Conservation (phyloP, 371 early-diverging fungal species). For the Actinomortierella ambigua region DNA sequence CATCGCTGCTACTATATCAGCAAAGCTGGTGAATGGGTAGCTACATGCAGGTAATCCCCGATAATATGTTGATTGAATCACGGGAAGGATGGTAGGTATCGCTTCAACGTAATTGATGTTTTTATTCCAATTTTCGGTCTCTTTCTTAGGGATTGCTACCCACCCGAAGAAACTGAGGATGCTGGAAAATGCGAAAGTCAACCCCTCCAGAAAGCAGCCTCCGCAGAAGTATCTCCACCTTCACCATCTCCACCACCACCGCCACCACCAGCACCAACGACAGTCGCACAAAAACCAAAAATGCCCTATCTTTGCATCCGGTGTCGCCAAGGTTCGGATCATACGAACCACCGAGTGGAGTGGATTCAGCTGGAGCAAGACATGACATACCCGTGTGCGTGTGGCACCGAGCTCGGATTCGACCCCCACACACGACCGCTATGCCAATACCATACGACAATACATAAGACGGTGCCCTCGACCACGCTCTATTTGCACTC, state of each 20-base stretch:
- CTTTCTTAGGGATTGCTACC: conserved; percentile 23
- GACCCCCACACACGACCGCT: conserved; percentile 9
- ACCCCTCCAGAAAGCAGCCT: too few species aligned
- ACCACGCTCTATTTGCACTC: conserved; percentile 35
- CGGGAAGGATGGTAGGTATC: too few species aligned
- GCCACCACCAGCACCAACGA: background rate
- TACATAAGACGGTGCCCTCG: conserved; percentile 39
- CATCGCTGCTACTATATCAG: conserved; percentile 26
- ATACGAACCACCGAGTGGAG: conserved; percentile 13
- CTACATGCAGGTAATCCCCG: conserved; percentile 17
- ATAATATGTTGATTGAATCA: background rate
- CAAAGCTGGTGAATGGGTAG: conserved; percentile 31
- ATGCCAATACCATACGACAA: conserved; percentile 37
- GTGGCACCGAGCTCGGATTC: conserved; percentile 8
- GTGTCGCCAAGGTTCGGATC: conserved; percentile 32
- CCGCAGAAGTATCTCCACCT: too few species aligned
- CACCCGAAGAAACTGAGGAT: background rate
- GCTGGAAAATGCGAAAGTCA: too few species aligned
- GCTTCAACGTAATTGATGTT: background rate
- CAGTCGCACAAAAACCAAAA: background rate
- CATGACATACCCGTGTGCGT: conserved; percentile 18
- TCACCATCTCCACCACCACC: too few species aligned
- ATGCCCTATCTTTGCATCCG: conserved; percentile 26
- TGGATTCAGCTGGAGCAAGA: conserved; percentile 24
- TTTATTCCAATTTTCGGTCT: background rate